Evolutionary conservation across 2,329 filamentous ascomycete genomes (phyloP).

Genomic region (Stemphylium lycopersici): DNA sequence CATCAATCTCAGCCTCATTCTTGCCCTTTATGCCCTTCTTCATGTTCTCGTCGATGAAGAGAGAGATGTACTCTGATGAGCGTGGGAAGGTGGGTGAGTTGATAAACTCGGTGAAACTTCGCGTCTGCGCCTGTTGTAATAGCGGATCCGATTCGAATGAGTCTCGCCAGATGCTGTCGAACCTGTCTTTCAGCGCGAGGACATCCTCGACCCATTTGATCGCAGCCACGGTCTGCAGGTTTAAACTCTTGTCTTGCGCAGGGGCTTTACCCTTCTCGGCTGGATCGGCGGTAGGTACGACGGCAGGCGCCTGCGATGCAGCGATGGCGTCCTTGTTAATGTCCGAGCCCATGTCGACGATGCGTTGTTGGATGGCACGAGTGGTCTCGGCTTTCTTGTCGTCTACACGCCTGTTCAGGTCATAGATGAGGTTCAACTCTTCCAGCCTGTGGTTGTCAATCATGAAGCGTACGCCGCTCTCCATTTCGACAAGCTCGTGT

Average conservation of each 20-base stretch:
- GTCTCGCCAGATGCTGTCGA: constrained; percentile 75
- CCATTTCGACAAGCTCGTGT: constrained; percentile 80
- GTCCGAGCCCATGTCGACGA: constrained; percentile 79
- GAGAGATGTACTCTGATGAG: constrained; percentile 88
- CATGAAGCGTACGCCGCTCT: constrained; percentile 88
- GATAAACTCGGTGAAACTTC: constrained; percentile 91
- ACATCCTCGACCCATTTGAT: constrained; percentile 97
- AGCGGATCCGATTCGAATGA: constrained; percentile 79
- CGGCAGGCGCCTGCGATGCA: constrained; percentile 62
- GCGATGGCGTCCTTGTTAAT: constrained; percentile 73
- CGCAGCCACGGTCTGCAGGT: constrained; percentile 83
- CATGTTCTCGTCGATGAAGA: constrained; percentile 96
- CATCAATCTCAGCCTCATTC: constrained; percentile 85
- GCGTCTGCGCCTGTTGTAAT: constrained; percentile 80
- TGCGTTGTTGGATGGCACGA: constrained; percentile 71
- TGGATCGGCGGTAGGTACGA: constrained; percentile 50
- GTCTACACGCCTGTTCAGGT: constrained; percentile 79
- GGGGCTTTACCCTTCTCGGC: constrained; percentile 58
- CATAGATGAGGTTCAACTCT: constrained; percentile 81
- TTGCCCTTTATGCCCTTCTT: constrained; percentile 94
- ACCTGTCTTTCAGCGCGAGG: constrained; percentile 83
- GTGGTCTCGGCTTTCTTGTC: constrained; percentile 72
- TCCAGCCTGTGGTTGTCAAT: constrained; percentile 84
- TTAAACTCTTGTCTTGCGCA: constrained; percentile 59
- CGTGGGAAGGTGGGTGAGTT: constrained; percentile 74